These are phyloP conservation scores for Kwoniella dendrophila DNA, from an alignment of 768 basidiomycete species.

Conservation along the genomic window DNA sequence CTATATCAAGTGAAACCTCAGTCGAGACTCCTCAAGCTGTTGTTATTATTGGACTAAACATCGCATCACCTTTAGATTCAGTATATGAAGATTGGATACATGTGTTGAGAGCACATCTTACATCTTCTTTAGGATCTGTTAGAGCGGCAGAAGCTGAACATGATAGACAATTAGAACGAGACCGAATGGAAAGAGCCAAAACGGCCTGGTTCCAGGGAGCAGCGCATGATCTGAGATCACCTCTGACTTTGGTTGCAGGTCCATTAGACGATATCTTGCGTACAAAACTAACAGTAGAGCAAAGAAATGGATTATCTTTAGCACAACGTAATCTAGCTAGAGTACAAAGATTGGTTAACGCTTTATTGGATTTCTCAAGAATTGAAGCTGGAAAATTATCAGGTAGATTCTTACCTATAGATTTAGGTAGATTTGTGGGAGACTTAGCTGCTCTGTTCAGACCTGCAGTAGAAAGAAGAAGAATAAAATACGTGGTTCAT, in stretches of 20 bases:
- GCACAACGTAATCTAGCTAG: conserved; percentile 34
- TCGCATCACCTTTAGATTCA: conserved; percentile 27
- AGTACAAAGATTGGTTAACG: conserved; percentile 53
- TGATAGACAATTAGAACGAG: conserved; percentile 14
- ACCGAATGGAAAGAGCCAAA: conserved; percentile 25
- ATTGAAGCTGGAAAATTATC: conserved; percentile 50
- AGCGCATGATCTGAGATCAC: conserved; percentile 38
- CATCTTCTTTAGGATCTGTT: conserved; percentile 16
- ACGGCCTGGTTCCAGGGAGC: conserved; percentile 39
- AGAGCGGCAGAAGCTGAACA: conserved; percentile 18
- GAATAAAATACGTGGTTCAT: conserved; percentile 7
- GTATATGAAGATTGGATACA: conserved; percentile 37
- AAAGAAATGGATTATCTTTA: conserved; percentile 12
- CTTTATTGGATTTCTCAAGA: conserved; percentile 56
- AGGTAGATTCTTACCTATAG: conserved; percentile 38
- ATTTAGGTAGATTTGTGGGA: conserved; percentile 47
- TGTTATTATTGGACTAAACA: conserved; percentile 39
- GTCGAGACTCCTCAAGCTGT: conserved; percentile 25
- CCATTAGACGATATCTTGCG: conserved; percentile 36
- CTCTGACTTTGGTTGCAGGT: conserved; percentile 38
- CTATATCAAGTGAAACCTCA: conserved; percentile 25
- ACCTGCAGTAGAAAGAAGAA: conserved; percentile 43
- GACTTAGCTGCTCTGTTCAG: conserved; percentile 54
- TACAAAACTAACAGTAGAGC: neutral
- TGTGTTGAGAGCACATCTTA: conserved; percentile 23